These are phyloP conservation scores for Sugiyamaella grinbergsii DNA, from an alignment of 1,139 yeast genomes.

Conservation along the genomic window DNA sequence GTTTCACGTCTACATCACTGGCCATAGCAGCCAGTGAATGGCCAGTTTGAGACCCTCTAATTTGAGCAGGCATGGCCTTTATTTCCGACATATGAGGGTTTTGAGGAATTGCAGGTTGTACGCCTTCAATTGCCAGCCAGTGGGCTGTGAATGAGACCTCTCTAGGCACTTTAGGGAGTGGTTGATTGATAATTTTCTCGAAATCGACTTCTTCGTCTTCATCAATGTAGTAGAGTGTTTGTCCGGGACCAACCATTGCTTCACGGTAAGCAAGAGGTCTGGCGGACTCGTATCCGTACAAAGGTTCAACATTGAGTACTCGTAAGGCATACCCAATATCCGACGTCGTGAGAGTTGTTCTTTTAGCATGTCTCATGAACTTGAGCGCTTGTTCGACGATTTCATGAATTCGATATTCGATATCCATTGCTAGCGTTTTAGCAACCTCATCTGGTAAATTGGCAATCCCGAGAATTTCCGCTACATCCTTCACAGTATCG, in stretches of 20 bases:
- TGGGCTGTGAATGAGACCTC: conserved; percentile 93
- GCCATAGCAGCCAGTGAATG: conserved; percentile 42
- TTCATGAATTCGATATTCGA: conserved; percentile 94
- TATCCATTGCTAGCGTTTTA: conserved; percentile 96
- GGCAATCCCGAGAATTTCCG: conserved; percentile 81
- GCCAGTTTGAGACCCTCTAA: conserved; percentile 46
- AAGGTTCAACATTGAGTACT: conserved; percentile 78
- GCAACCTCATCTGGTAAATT: conserved; percentile 89
- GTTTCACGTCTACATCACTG: conserved; percentile 76
- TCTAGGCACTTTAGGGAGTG: conserved; percentile 93
- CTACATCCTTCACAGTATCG: conserved; percentile 95
- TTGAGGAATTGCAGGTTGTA: conserved; percentile 96
- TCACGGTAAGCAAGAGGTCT: conserved; percentile 70
- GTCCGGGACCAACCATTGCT: conserved; percentile 90
- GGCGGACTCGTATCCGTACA: conserved; percentile 51
- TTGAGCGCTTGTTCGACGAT: conserved; percentile 92
- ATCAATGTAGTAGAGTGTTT: conserved; percentile 87
- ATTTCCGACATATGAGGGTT: conserved; percentile 74
- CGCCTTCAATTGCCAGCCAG: conserved; percentile 98
- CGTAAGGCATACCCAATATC: conserved; percentile 83
- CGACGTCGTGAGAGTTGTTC: conserved; percentile 75
- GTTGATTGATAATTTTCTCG: conserved; percentile 90
- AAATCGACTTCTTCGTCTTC: conserved; percentile 90
- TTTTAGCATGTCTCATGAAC: conserved; percentile 91
- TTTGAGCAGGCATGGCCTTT: conserved; percentile 45